Conservation (phyloP, 2,329 filamentous ascomycete species). For the Aspergillus sp. region DNA sequence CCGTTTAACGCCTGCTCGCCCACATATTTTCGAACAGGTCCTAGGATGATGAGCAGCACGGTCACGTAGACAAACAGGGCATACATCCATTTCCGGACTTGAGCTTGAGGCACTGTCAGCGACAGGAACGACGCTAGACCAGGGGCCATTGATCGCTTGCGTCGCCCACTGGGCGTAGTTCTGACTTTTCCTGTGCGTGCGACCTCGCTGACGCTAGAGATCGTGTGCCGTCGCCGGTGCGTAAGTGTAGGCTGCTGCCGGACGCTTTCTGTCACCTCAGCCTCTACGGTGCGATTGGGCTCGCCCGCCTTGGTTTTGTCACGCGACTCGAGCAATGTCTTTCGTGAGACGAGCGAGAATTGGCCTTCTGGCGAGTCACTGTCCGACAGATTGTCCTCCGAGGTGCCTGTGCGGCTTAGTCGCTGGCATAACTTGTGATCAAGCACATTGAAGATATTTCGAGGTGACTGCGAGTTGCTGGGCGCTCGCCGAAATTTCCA, state of each 20-base stretch:
- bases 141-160: slow-evolving; percentile 65
- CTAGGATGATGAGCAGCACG: slow-evolving; percentile 66
- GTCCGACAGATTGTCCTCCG: slow-evolving; percentile 41
- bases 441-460: slow-evolving; percentile 44
- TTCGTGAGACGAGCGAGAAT: slow-evolving; percentile 39
- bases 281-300: slow-evolving; percentile 27
- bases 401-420: slow-evolving; percentile 46
- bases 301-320: slow-evolving; percentile 19
- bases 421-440: slow-evolving; percentile 52
- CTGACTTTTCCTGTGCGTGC: slow-evolving; percentile 31
- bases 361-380: slow-evolving; percentile 36
- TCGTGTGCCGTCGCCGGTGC: slow-evolving; percentile 51
- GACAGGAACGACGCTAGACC: slow-evolving; percentile 73
- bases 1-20: slow-evolving; percentile 65
- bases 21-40: slow-evolving; percentile 72
- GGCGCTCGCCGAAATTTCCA: slow-evolving; percentile 76
- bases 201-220: slow-evolving; percentile 49
- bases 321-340: slow-evolving; percentile 23
- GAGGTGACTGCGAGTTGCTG: slow-evolving; percentile 37
- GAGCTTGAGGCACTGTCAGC: slow-evolving; percentile 77
- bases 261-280: slow-evolving; percentile 25
- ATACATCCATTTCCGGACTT: slow-evolving; percentile 78
- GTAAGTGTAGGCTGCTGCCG: slow-evolving; percentile 15
- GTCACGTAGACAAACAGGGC: slow-evolving; percentile 74
- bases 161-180: slow-evolving; percentile 64